Evolutionary conservation across 2,329 filamentous ascomycete species (phyloP).

Genomic region (Allantophomopsis lycopodina): DNA sequence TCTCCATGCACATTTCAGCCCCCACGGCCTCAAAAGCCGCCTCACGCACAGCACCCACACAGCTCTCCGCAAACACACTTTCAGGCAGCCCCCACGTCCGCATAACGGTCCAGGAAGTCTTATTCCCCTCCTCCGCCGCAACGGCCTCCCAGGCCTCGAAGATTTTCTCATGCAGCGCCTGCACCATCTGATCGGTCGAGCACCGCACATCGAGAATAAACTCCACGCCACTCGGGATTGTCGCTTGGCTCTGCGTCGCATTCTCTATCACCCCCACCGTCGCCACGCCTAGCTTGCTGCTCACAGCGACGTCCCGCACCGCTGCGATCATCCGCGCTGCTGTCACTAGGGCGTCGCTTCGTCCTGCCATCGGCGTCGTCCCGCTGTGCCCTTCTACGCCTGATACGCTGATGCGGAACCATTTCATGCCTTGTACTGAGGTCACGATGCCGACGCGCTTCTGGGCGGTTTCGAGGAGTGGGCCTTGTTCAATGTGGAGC

Average conservation of each 20-base stretch:
- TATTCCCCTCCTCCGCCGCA: conserved; percentile 6
- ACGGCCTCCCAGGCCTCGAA: conserved; percentile 11
- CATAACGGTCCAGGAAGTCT: conserved; percentile 7
- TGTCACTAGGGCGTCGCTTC: conserved; percentile 51
- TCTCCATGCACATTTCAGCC: conserved; percentile 9
- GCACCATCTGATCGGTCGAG: conserved; percentile 9
- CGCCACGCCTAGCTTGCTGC: conserved; percentile 8
- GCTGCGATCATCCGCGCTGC: conserved; percentile 10
- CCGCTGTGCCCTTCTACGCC: conserved; percentile 21
- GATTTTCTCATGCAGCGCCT: conserved; percentile 9
- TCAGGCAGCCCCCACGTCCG: conserved; percentile 12
- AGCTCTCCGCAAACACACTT: conserved; percentile 9
- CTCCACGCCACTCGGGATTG: conserved; percentile 10
- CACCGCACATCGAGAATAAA: conserved; percentile 14
- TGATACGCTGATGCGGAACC: conserved; percentile 51
- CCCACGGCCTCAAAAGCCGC: conserved; percentile 9
- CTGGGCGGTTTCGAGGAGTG: conserved; percentile 48
- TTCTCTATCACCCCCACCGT: conserved; percentile 12
- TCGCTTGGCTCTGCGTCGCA: conserved; percentile 10
- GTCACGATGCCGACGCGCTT: conserved; percentile 55
- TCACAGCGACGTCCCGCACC: conserved; percentile 8
- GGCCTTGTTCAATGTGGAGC: conserved; percentile 69
- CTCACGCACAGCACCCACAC: conserved; percentile 9
- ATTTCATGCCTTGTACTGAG: conserved; percentile 61
- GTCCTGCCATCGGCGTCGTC: conserved; percentile 30